phyloP scores from a whole-genome alignment of 164 flowering plant genomes.

The Piper betle region DNA sequence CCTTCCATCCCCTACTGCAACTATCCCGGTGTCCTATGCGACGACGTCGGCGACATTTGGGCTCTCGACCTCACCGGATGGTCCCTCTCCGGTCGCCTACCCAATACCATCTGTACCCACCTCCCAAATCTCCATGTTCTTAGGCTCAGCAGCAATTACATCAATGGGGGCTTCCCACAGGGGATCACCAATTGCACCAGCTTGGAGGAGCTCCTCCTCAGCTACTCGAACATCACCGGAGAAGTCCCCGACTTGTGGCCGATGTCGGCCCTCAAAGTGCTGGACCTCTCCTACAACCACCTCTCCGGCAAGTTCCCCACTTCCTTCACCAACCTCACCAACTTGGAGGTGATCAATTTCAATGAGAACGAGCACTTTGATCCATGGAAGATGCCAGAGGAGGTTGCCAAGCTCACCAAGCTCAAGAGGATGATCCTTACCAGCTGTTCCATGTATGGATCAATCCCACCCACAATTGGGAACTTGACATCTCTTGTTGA shows the following conservation, averaged over 20 bases:
- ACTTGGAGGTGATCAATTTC: constrained; percentile 52
- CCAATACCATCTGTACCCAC: constrained; percentile 13
- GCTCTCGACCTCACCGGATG: constrained; percentile 40
- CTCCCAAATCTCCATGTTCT: constrained; percentile 49
- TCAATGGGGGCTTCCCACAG: constrained; percentile 41
- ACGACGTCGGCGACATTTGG: constrained; percentile 35
- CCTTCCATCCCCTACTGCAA: constrained; percentile 33
- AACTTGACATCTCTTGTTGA: constrained; percentile 65
- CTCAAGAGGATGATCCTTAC: constrained; percentile 39
- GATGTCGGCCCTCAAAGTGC: constrained; percentile 32
- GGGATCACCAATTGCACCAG: constrained; percentile 48
- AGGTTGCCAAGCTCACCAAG: constrained; percentile 33
- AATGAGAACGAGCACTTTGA: constrained; percentile 41
- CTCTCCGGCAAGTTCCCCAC: constrained; percentile 65
- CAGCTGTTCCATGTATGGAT: constrained; percentile 49
- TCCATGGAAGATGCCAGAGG: constrained; percentile 50
- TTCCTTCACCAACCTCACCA: constrained; percentile 55
- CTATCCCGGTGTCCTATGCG: constrained; percentile 52
- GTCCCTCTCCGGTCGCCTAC: constrained; percentile 48
- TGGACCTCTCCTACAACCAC: constrained; percentile 55
- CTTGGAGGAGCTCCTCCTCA: constrained; percentile 57
- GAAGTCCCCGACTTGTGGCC: constrained; percentile 49
- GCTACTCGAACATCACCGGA: constrained; percentile 26
- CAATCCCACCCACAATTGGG: constrained; percentile 56
- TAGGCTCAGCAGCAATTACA: constrained; percentile 28